A percentile compares a stretch with the other conserved stretches of the same genome.
These are phyloP conservation scores for Hypoxylon trugodes DNA, from an alignment of 495 filamentous ascomycete genomes.

Conservation along the genomic window DNA sequence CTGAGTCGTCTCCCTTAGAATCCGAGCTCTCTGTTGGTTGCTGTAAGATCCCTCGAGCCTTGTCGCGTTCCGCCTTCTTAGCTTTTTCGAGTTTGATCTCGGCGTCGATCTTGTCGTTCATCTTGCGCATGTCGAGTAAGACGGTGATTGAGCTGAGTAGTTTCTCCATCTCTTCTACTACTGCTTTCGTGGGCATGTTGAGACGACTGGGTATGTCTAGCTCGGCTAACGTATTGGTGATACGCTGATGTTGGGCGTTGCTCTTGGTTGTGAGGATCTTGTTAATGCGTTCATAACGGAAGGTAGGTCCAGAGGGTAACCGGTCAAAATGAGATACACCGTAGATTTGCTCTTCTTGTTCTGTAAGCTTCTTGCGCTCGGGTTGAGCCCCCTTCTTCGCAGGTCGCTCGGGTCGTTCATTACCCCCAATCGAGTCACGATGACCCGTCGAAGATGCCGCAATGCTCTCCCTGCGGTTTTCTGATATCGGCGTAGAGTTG, in stretches of 20 bases:
- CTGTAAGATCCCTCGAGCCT: slow-evolving; percentile 34
- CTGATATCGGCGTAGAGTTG: slow-evolving; percentile 47
- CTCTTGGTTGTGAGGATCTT: slow-evolving; percentile 86
- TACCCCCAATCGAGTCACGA: slow-evolving; percentile 61
- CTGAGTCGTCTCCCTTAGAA: too few species aligned
- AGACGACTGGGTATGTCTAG: slow-evolving; percentile 80
- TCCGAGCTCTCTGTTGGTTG: too few species aligned
- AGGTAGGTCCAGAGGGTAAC: slow-evolving; percentile 72
- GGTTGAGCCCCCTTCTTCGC: slow-evolving; percentile 65
- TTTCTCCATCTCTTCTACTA: slow-evolving; percentile 81
- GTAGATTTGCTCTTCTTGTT: slow-evolving; percentile 77
- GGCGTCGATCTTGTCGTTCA: slow-evolving; percentile 83
- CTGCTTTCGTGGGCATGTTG: slow-evolving; percentile 83
- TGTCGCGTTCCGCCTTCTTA: slow-evolving; percentile 68
- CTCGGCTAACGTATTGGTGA: slow-evolving; percentile 78
- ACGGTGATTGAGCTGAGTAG: slow-evolving; percentile 76
- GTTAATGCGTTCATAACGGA: slow-evolving; percentile 83
- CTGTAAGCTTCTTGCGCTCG: slow-evolving; percentile 72
- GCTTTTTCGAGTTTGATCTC: slow-evolving; percentile 80
- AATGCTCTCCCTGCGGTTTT: slow-evolving; percentile 61
- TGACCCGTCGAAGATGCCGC: slow-evolving; percentile 49
- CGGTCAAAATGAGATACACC: slow-evolving; percentile 90
- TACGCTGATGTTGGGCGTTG: slow-evolving; percentile 80
- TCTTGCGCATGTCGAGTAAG: slow-evolving; percentile 83
- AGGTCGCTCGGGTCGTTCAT: slow-evolving; percentile 47